Evolutionary conservation across 1,284 basidiomycete species (phyloP).

Genomic region (Sphagnurus paluster): DNA sequence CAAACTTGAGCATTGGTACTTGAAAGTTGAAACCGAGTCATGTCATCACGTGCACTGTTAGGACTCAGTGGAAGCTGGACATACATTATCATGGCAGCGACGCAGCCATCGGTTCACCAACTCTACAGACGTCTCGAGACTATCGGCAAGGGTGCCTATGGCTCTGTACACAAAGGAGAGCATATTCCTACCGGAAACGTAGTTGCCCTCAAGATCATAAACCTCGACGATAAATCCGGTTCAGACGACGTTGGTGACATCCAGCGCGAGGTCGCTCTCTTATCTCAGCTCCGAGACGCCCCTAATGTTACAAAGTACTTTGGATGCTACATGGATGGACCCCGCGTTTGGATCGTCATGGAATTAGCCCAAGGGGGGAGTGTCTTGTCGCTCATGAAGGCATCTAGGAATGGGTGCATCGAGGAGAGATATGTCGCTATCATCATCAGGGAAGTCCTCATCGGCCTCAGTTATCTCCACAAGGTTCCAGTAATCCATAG

Average conservation of each 20-base stretch:
- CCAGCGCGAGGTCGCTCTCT: constrained; percentile 92
- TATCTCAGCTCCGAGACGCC: constrained; percentile 85
- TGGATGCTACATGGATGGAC: constrained; percentile 93
- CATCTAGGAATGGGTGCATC: constrained; percentile 79
- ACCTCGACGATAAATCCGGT: constrained; percentile 89
- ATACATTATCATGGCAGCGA: constrained; percentile 5
- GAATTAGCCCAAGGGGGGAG: constrained; percentile 97
- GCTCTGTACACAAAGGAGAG: constrained; percentile 92
- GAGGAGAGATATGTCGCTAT: constrained; percentile 90
- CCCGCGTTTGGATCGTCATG: constrained; percentile 99
- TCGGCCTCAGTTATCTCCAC: constrained; percentile 87
- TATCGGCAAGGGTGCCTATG: constrained; percentile 93
- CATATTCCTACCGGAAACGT: constrained; percentile 83
- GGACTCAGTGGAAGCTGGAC: not conserved
- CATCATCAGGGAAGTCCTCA: constrained; percentile 88
- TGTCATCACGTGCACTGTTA: not conserved
- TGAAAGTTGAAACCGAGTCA: not conserved
- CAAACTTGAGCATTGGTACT: not conserved
- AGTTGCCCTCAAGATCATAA: constrained; percentile 97
- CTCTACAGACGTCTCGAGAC: constrained; percentile 72
- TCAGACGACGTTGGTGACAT: constrained; percentile 94
- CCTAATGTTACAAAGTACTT: constrained; percentile 96
- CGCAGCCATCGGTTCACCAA: constrained; percentile 54
- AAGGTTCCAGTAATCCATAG: constrained; percentile 94
- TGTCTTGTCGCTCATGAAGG: constrained; percentile 85